Percentiles rank a stretch among this genome's conserved stretches.
These are phyloP conservation scores for Moesziomyces sp. DNA, from an alignment of 1,284 basidiomycete genomes.

Conservation along the genomic window DNA sequence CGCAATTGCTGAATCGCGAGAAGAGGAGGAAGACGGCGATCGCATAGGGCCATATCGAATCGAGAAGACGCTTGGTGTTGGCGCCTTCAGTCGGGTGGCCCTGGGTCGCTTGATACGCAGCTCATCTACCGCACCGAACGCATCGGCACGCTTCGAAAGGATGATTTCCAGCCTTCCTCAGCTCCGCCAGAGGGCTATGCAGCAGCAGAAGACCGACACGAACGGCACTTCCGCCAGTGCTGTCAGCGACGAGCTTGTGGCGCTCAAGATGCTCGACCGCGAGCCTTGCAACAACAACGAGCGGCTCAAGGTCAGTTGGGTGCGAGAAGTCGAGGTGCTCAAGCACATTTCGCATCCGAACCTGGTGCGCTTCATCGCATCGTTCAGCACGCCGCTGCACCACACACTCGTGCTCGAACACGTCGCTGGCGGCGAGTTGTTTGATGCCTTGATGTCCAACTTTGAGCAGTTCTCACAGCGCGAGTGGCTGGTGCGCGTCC, in stretches of 20 bases:
- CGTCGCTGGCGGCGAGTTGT: slow-evolving; percentile 83
- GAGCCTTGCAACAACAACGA: slow-evolving; percentile 73
- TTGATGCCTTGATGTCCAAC: slow-evolving; percentile 77
- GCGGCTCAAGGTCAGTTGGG: slow-evolving; percentile 82
- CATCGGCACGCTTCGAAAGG: slow-evolving; percentile 6
- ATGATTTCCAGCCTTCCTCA: slow-evolving; percentile 30
- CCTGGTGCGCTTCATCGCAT: slow-evolving; percentile 79
- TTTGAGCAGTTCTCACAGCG: slow-evolving; percentile 72
- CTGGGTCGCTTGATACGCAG: slow-evolving; percentile 42
- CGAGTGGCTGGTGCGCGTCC: slow-evolving; percentile 76
- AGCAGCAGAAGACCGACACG: slow-evolving; percentile 2
- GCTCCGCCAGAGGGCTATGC: slow-evolving; percentile 32
- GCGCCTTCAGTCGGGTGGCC: slow-evolving; percentile 65
- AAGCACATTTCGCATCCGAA: slow-evolving; percentile 87
- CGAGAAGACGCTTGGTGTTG: slow-evolving; percentile 59
- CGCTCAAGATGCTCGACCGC: slow-evolving; percentile 84
- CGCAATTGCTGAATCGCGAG: slow-evolving; percentile 18
- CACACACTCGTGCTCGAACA: slow-evolving; percentile 85
- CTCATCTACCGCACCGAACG: not conserved
- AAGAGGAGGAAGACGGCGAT: slow-evolving; percentile 55
- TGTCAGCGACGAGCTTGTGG: slow-evolving; percentile 73
- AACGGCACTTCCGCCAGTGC: not conserved
- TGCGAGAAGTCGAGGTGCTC: slow-evolving; percentile 86
- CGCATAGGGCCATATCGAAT: slow-evolving; percentile 56
- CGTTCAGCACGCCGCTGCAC: slow-evolving; percentile 79